Evolutionary conservation across 1,139 yeast genomes (phyloP).

Genomic region (Pichia sp.): DNA sequence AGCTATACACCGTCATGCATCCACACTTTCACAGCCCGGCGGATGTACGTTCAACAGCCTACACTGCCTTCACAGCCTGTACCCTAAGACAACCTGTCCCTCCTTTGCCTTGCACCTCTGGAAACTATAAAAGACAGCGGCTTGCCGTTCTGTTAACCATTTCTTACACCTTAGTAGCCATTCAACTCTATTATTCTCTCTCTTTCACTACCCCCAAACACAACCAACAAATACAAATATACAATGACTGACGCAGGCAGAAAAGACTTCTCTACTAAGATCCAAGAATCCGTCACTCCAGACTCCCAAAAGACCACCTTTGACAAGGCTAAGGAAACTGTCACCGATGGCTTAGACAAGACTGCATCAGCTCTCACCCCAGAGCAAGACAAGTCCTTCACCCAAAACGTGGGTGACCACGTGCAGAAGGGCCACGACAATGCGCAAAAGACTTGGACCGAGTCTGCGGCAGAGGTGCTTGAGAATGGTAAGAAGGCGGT

Average conservation of each 20-base stretch:
- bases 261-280: constrained; percentile 66
- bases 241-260: constrained; percentile 81
- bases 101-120: background rate
- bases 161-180: background rate
- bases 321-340: constrained; percentile 65
- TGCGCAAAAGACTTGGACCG: constrained; percentile 17
- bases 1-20: no score
- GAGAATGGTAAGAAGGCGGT: constrained; percentile 57
- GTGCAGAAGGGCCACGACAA: constrained; percentile 25
- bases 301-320: constrained; percentile 57
- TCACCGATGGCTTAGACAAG: constrained; percentile 60
- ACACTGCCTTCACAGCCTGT: no score
- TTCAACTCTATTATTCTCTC: background rate
- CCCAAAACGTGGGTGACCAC: constrained; percentile 60
- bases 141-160: background rate
- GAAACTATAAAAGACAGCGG: background rate
- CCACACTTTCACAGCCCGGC: no score
- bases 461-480: constrained; percentile 49
- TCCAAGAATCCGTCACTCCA: constrained; percentile 63
- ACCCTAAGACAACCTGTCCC: background rate
- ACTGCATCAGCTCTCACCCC: constrained; percentile 54
- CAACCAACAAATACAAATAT: constrained; percentile 8
- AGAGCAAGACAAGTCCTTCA: constrained; percentile 55
- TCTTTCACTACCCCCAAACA: background rate
- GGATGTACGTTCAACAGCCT: no score